Evolutionary conservation across 2,329 filamentous ascomycete genomes (phyloP), one percentile per base, ranked within the genome.

Genomic region (Penicillium sp.): DNA sequence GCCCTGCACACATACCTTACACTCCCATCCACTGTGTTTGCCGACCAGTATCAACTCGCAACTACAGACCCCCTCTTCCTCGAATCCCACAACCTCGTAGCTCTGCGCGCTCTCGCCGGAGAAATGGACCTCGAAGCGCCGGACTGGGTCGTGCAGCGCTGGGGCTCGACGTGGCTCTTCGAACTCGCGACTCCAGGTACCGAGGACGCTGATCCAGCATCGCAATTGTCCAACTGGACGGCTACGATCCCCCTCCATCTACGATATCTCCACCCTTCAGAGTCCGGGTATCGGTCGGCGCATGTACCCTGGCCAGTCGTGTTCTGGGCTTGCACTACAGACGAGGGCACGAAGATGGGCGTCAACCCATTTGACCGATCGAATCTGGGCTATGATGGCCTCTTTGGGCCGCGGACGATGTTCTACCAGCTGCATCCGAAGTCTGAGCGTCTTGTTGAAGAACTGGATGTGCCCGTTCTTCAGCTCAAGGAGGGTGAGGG

Each of bases 61-160:
- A 72, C 68, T 7, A 59, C 59, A 3, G 69, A 72, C 41, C 67
- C 77, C 0, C 74, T 95, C 4, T 93, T 94, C 67, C 76, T 94
- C 19, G 66, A 79, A 3, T 90, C 87, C 1, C 88, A 94, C 56
- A 87, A 94, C 58, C 75, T 96, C 14, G 73, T 76, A 2, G 72
- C 78, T 2, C 69, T 94, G 27, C 81, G 76, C 30, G 80, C 84
- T 48, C 76, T 87, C 10, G 81, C 81, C 17, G 78, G 86, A 9
- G 86, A 87, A 14, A 86, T 90, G 5, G 90, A 97, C 53, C 81
- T 97, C 37, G 91, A 97, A 69, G 89, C 88, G 0, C 91, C 91
- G 1, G 84, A 84, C 54, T 97, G 94, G 72, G 80, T 83, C 2
- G 76, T 88, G 19, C 60, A 76, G 5, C 65, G 74, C 20, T 96